These are phyloP conservation scores for Postia placenta DNA, from an alignment of 768 basidiomycete genomes.

Conservation along the genomic window DNA sequence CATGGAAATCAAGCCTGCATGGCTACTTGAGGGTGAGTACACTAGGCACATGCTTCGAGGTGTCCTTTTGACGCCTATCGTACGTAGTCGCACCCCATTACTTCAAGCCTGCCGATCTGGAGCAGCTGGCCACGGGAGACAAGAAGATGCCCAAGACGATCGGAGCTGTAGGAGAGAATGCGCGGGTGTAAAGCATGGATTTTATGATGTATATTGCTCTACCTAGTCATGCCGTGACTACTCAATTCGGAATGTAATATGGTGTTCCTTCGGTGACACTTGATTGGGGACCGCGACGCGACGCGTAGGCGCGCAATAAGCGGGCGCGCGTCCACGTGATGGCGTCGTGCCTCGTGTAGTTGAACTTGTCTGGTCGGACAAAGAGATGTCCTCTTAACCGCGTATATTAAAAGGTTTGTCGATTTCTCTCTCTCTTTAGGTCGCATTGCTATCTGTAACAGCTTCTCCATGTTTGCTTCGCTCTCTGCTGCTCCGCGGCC, in stretches of 20 bases:
- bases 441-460: not conserved
- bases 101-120: constrained; percentile 82
- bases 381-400: not conserved
- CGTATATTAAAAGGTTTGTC: constrained; percentile 3
- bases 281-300: not conserved
- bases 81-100: constrained; percentile 88
- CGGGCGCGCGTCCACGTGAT: constrained; percentile 2
- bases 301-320: not conserved
- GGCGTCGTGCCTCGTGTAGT: constrained; percentile 6
- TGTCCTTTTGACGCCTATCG: constrained; percentile 5
- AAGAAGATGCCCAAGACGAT: constrained; percentile 94
- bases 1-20: constrained; percentile 96
- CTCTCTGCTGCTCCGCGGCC: constrained; percentile 1
- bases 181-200: not conserved
- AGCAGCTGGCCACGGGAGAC: constrained; percentile 72
- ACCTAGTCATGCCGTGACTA: not conserved
- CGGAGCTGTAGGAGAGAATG: constrained; percentile 25
- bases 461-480: not conserved
- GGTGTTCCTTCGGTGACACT: not conserved
- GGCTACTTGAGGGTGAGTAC: constrained; percentile 81
- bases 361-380: constrained; percentile 1
- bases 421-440: not conserved
- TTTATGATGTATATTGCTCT: not conserved
- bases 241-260: not conserved
- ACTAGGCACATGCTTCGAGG: not conserved